Evolutionary conservation across 169 alveolate species (phyloP).

Genomic region (Plasmodium relictum): DNA sequence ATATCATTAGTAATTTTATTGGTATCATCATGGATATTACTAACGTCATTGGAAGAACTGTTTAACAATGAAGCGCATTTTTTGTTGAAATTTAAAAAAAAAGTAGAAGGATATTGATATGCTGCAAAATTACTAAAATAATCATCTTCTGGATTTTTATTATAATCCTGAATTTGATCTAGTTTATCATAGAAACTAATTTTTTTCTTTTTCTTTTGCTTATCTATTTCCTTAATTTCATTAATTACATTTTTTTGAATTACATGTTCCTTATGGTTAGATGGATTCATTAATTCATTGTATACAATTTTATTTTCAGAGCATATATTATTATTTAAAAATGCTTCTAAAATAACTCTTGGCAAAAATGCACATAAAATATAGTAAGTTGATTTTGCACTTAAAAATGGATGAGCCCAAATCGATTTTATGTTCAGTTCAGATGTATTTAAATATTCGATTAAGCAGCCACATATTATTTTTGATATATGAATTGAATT

Average conservation of each 20-base stretch:
- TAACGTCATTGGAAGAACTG: background rate
- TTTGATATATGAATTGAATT: constrained; percentile 71
- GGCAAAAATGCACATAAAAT: constrained; percentile 86
- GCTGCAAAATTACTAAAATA: constrained; percentile 38
- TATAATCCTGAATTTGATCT: background rate
- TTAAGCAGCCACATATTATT: constrained; percentile 86
- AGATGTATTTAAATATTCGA: constrained; percentile 83
- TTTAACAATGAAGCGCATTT: constrained; percentile 30
- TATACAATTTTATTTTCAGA: constrained; percentile 38
- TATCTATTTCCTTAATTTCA: background rate
- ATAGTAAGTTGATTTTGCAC: constrained; percentile 83
- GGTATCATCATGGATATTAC: background rate
- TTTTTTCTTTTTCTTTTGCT: constrained; percentile 6
- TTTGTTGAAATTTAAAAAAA: constrained; percentile 49
- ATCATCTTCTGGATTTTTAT: background rate
- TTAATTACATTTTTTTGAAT: background rate
- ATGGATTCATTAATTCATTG: constrained; percentile 38
- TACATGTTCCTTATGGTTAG: background rate
- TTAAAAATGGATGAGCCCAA: constrained; percentile 86
- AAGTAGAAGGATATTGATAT: constrained; percentile 51
- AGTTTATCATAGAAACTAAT: constrained; percentile 63
- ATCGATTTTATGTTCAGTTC: constrained; percentile 84
- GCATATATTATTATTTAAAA: constrained; percentile 73
- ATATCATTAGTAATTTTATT: constrained; percentile 1
- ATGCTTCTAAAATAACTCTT: constrained; percentile 84